phyloP scores from a whole-genome alignment of 2,329 filamentous ascomycete genomes.

The Penicillium sp. region DNA sequence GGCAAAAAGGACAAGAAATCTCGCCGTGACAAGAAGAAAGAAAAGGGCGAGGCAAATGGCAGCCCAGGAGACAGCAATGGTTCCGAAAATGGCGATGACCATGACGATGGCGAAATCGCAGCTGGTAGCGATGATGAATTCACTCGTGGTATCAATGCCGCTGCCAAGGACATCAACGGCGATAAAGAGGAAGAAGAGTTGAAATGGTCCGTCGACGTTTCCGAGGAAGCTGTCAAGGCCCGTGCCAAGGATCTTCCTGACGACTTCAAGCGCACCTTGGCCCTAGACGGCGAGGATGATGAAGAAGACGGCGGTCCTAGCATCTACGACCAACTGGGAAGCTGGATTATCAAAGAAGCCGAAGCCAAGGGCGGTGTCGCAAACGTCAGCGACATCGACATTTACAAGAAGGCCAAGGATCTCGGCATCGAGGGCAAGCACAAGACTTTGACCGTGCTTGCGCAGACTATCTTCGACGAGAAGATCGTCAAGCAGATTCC shows the following conservation, averaged over 20 bases:
- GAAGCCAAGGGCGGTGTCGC: constrained; percentile 66
- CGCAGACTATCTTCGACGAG: constrained; percentile 89
- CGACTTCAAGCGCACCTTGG: constrained; percentile 89
- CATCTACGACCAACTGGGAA: constrained; percentile 84
- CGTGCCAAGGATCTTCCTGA: constrained; percentile 89
- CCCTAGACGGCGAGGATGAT: constrained; percentile 73
- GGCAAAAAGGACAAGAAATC: constrained; percentile 96
- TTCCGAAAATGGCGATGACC: constrained; percentile 59
- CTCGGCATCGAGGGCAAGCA: constrained; percentile 92
- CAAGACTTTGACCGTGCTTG: constrained; percentile 84
- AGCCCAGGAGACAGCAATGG: constrained; percentile 65
- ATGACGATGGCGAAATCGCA: constrained; percentile 63
- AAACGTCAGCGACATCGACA: constrained; percentile 80
- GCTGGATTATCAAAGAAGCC: constrained; percentile 79
- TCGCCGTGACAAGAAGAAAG: constrained; percentile 72
- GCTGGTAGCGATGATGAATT: constrained; percentile 89
- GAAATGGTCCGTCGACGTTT: constrained; percentile 89
- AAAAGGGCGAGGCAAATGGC: constrained; percentile 56
- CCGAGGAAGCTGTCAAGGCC: constrained; percentile 88
- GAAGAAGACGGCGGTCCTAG: constrained; percentile 72
- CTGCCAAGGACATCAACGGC: constrained; percentile 66
- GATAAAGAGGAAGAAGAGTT: constrained; percentile 72
- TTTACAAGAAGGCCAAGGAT: constrained; percentile 96
- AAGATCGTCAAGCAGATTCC: constrained; percentile 84
- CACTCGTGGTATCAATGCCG: constrained; percentile 67